A percentile compares a stretch with the other conserved stretches of the same genome.
Evolutionary conservation across 495 filamentous ascomycete species (phyloP).

Genomic region (Penicillium turbatum): DNA sequence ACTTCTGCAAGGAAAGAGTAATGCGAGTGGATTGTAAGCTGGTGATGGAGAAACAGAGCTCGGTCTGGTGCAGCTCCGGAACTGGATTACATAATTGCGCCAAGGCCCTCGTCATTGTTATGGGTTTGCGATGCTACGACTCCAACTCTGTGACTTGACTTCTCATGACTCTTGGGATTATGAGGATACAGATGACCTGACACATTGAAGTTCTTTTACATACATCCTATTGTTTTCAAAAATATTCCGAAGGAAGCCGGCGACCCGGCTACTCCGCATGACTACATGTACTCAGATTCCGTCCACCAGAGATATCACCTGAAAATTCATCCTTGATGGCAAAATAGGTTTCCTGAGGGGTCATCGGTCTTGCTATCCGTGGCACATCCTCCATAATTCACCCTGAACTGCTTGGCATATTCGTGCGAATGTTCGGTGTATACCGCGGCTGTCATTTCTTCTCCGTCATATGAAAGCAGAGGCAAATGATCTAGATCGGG

Average conservation of each 20-base stretch:
- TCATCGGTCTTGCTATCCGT: constrained; percentile 11
- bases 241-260: too few relatives aligned
- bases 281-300: not conserved
- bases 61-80: constrained; percentile 38
- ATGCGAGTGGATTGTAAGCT: constrained; percentile 39
- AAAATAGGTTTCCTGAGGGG: constrained; percentile 32
- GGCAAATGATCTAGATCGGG: constrained; percentile 32
- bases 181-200: not conserved
- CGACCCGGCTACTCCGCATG: not conserved
- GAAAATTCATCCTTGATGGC: constrained; percentile 11
- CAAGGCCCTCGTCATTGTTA: constrained; percentile 30
- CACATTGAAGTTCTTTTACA: too few relatives aligned
- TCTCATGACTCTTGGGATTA: not conserved
- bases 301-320: not conserved
- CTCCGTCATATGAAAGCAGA: constrained; percentile 36
- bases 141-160: not conserved
- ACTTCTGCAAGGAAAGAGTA: constrained; percentile 28
- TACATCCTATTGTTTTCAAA: too few relatives aligned
- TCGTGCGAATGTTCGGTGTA: constrained; percentile 20
- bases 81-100: constrained; percentile 34
- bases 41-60: constrained; percentile 39
- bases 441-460: constrained; percentile 14
- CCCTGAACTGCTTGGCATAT: constrained; percentile 34
- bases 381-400: constrained; percentile 34
- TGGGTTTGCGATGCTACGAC: constrained; percentile 7